phyloP scores from a whole-genome alignment of 805 yeast species.

The Candida orba region DNA sequence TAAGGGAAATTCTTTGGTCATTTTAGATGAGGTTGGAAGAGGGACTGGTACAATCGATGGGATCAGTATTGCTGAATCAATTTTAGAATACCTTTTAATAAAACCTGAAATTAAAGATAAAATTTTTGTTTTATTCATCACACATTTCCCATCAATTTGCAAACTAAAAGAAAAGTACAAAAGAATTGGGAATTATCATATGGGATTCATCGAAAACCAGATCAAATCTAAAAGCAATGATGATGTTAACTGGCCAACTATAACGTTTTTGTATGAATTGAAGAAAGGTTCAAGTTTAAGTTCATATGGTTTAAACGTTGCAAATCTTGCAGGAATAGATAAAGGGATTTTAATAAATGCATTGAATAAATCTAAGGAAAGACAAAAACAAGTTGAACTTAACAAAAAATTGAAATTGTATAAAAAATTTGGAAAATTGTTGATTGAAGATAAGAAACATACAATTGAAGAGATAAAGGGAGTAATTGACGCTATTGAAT shows the following conservation, averaged over 20 bases:
- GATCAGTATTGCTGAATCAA: constrained; percentile 94
- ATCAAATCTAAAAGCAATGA: constrained; percentile 6
- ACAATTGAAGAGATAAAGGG: not conserved
- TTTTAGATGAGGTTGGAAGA: constrained; percentile 93
- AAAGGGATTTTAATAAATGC: constrained; percentile 84
- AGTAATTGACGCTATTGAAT: constrained; percentile 1
- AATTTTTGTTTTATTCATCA: constrained; percentile 84
- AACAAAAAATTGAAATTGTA: constrained; percentile 1
- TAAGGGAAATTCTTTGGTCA: constrained; percentile 66
- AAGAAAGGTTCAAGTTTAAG: constrained; percentile 88
- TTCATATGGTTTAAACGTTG: constrained; percentile 96
- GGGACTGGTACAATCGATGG: constrained; percentile 84
- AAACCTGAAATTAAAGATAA: constrained; percentile 40
- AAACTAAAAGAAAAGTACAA: constrained; percentile 55
- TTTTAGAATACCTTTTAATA: constrained; percentile 70
- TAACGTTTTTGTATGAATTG: constrained; percentile 83
- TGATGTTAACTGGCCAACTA: constrained; percentile 43
- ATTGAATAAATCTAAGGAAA: constrained; percentile 76
- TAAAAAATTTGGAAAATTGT: not conserved
- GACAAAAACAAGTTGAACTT: constrained; percentile 45
- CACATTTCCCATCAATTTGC: constrained; percentile 93
- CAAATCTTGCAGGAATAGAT: constrained; percentile 91
- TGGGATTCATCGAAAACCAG: constrained; percentile 48
- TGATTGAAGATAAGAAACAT: not conserved
- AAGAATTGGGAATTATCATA: constrained; percentile 79